These are phyloP conservation scores for Pleurotus tuoliensis DNA, from an alignment of 768 basidiomycete species.

Conservation along the genomic window DNA sequence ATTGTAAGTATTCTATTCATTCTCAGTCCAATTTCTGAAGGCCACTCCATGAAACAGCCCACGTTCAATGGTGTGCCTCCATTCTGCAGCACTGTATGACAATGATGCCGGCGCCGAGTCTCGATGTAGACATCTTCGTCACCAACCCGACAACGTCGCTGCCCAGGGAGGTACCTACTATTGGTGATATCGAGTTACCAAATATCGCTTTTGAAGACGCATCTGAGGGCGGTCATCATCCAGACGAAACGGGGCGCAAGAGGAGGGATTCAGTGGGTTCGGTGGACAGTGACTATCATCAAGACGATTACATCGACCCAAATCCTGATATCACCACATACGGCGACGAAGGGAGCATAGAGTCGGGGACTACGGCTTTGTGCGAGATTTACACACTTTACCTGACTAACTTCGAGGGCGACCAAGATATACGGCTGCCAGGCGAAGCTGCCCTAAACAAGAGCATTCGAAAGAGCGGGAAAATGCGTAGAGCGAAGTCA, in stretches of 20 bases:
- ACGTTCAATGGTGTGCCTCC: constrained; percentile 75
- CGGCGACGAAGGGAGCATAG: constrained; percentile 23
- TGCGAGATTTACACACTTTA: constrained; percentile 55
- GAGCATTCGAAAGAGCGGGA: constrained; percentile 57
- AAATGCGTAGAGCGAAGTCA: constrained; percentile 40
- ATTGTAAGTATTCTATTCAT: constrained; percentile 39
- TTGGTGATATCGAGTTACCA: neutral
- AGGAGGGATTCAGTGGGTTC: neutral
- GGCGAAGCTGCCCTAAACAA: constrained; percentile 53
- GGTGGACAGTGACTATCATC: neutral
- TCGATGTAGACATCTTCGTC: constrained; percentile 74
- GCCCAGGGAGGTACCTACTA: neutral
- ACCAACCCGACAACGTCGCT: constrained; percentile 38
- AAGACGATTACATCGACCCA: constrained; percentile 25
- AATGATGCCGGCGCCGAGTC: constrained; percentile 40
- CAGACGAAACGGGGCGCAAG: neutral
- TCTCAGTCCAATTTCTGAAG: no score
- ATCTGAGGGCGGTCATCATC: neutral
- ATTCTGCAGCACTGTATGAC: constrained; percentile 58
- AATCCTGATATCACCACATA: constrained; percentile 36
- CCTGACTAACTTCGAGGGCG: constrained; percentile 76
- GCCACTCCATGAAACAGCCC: constrained; percentile 36
- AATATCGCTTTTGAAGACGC: neutral
- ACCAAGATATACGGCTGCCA: constrained; percentile 53
- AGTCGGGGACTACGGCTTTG: constrained; percentile 20